Evolutionary conservation across 257 asterid genomes (phyloP).

Genomic region (Salvia miltiorrhiza): DNA sequence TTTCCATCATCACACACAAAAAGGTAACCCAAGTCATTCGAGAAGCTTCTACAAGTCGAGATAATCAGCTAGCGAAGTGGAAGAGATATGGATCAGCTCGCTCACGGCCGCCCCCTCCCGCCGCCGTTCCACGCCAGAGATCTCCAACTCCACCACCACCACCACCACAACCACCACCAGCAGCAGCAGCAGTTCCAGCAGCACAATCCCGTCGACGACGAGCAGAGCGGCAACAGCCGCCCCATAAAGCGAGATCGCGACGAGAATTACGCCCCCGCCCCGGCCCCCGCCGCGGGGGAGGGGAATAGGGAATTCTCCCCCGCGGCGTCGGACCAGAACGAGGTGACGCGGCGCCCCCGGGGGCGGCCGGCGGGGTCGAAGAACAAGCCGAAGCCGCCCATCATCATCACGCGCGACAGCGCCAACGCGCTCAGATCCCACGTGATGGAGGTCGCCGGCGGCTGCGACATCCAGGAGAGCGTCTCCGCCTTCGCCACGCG

Average conservation of each 20-base stretch:
- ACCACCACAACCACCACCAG: constrained; percentile 35
- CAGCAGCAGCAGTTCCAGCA: too few species aligned
- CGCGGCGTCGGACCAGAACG: constrained; percentile 13
- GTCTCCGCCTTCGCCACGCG: constrained; percentile 70
- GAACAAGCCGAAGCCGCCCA: constrained; percentile 89
- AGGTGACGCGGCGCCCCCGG: constrained; percentile 59
- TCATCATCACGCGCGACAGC: constrained; percentile 87
- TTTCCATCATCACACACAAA: too few species aligned
- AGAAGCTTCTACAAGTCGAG: too few species aligned
- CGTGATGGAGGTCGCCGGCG: constrained; percentile 69
- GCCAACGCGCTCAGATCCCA: constrained; percentile 90
- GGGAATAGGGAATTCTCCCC: constrained; percentile 32
- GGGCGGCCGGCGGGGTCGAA: constrained; percentile 90
- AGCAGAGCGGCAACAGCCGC: constrained; percentile 44
- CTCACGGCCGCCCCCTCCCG: constrained; percentile 82
- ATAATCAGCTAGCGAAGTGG: not conserved
- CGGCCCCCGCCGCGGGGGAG: constrained; percentile 12
- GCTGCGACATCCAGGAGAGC: constrained; percentile 82
- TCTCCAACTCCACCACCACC: constrained; percentile 75
- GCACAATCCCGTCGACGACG: constrained; percentile 41
- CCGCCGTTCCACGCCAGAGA: constrained; percentile 77
- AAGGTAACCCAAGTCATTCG: too few species aligned
- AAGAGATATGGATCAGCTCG: constrained; percentile 88
- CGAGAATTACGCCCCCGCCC: constrained; percentile 23
- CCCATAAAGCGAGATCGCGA: constrained; percentile 49